Evolutionary conservation across 2,329 filamentous ascomycete species (phyloP), one percentile per base, ranked within the genome.

Genomic region (Microcyclospora pomicola): DNA sequence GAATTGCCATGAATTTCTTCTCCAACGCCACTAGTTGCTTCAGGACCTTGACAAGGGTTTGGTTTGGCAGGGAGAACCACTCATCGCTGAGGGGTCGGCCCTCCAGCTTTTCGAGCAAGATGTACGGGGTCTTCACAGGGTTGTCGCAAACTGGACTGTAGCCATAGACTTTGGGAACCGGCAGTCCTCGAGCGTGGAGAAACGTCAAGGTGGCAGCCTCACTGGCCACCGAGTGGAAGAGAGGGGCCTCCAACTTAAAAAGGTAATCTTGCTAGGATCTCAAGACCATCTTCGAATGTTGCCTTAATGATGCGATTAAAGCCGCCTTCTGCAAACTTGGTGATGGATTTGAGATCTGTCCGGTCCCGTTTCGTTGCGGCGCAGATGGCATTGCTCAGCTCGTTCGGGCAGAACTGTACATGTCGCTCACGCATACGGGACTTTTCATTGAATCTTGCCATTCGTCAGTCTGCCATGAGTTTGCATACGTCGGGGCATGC

Each of bases 191-290:
- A 5, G 27, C 14, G 5, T 46, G 36, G 31, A 50, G 41, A 10
- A 45, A 40, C 14, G 46, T 42, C 45, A 55, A 49, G 1, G 52
- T 55, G 5, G 53, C 52, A 6, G 52, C 51, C 31, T 53, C 53
- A 40, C 49, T 54, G 3, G 52, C 49, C 7, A 43, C 42, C 2
- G 45, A 47, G 51, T 19, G 49, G 34, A 6, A 42, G 48, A 2
- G 33, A 42, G 12, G 41, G 42, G 14, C 9, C 27, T 53, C n/a
- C n/a, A n/a, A n/a, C n/a, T n/a, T n/a, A n/a, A n/a, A n/a, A 53
- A 9, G 47, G 50, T 2, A 54, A 33, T 29, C 49, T 47, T 4
- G 47, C 52, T 12, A 54, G 45, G 4, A 53, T 12, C 29, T 50
- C 36, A n/a, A 42, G 5, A 0, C 50, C 51, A 47, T 53, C 44